Evolutionary conservation across 2,329 filamentous ascomycete species (phyloP), one percentile per base, ranked within the genome.

Genomic region (Verticillium zaregamsianum): DNA sequence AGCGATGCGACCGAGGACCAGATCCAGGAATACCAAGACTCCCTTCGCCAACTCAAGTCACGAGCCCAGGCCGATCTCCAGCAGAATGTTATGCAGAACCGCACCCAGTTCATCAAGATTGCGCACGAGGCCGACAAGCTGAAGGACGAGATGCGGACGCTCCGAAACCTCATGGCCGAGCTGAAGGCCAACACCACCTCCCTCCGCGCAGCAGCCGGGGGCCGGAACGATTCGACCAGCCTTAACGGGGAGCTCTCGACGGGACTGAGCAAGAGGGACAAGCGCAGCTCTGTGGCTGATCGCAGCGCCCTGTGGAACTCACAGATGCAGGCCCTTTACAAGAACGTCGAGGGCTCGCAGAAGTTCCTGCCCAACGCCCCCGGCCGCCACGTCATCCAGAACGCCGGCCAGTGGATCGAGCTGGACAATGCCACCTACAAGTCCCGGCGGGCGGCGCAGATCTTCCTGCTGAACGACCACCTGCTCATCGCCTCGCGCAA

Each of bases 71-170:
- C 87, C 57, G 93, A 98, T 68, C 82, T 99, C 25, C 94, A 98
- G 75, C 92, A 96, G 72, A 98, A 93, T 76, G 90, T 99, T 58
- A 94, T 96, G 76, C 93, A 97, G 75, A 99, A 99, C 76, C 88
- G 95, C 57, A 96, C 92, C 0, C 95, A 98, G 71, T 99, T 99
- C 72, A 98, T 99, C 81, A 96, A 96, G 76, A 98, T 99, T 75
- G 97, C 93, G 73, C 97, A 98, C 77, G 95, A 99, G 78, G 95
- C 96, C 2, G 95, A 99, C 77, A 97, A 97, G 79, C 86, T 99
- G 62, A 98, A 98, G 77, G 87, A 87, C 61, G 95, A 99, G 75
- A 98, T 99, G 95, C 87, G 92, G 59, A 91, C 91, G 7, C 84
- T 99, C 35, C 87, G 91, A 55, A 92, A 92, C 66, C 83, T 98